A percentile compares a stretch with the other conserved stretches of the same genome.
phyloP scores from a whole-genome alignment of 2,329 filamentous ascomycete genomes.

The Talaromyces sp. region DNA sequence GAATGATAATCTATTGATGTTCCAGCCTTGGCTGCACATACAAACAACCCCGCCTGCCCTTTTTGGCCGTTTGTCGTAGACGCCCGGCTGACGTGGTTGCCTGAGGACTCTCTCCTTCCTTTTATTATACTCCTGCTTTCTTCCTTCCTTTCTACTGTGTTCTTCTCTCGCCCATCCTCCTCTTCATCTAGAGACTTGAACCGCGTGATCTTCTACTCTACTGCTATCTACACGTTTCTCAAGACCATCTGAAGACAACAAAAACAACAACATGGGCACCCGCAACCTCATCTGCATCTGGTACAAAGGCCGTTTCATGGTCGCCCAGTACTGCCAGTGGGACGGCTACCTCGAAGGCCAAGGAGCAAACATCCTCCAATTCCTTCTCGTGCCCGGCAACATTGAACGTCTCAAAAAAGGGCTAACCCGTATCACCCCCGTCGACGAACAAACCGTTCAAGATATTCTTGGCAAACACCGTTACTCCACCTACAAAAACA shows the following conservation, averaged over 20 bases:
- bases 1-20: neutral
- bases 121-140: neutral
- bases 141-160: neutral
- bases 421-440: slow-evolving; percentile 20
- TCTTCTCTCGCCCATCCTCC: neutral
- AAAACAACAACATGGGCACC: slow-evolving; percentile 21
- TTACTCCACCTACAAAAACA: neutral
- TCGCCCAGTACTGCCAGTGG: slow-evolving; percentile 29
- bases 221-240: neutral
- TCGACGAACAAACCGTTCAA: slow-evolving; percentile 1
- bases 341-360: slow-evolving; percentile 28
- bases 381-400: slow-evolving; percentile 23
- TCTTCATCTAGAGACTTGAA: neutral
- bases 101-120: neutral
- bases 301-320: slow-evolving; percentile 23
- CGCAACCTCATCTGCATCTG: slow-evolving; percentile 23
- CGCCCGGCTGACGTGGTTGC: neutral
- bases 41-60: neutral
- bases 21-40: neutral
- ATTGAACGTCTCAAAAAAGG: slow-evolving; percentile 23
- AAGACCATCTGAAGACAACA: neutral
- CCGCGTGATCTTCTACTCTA: neutral
- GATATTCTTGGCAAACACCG: neutral
- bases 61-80: neutral
- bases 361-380: slow-evolving; percentile 23